Conservation (phyloP, 164 flowering plant genomes). For the Stephania yunnanensis region DNA sequence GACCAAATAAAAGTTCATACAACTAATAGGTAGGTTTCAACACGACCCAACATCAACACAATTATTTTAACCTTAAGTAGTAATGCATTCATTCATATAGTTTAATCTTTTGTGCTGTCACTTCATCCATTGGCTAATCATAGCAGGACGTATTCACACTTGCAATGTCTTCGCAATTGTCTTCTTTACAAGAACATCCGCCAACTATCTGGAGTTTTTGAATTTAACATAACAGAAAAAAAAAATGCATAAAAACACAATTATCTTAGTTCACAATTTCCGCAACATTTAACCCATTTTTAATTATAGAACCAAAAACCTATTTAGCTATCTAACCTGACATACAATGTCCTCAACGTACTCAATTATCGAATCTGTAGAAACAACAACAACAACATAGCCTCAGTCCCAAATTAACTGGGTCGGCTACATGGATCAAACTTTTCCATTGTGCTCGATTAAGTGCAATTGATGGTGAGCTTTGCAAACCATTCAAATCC, state of each 20-base stretch:
- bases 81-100: not conserved
- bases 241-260: no score
- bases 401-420: no score
- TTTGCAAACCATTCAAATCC: no score
- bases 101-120: not conserved
- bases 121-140: not conserved
- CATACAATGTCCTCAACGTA: not conserved
- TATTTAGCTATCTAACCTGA: not conserved
- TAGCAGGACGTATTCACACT: not conserved
- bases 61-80: not conserved
- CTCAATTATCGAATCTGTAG: not conserved
- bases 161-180: not conserved
- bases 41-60: not conserved
- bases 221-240: not conserved
- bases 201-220: not conserved
- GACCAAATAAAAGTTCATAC: not conserved
- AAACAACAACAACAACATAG: no score
- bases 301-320: not conserved
- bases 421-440: no score
- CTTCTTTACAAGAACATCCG: not conserved
- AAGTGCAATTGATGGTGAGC: no score
- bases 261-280: not conserved
- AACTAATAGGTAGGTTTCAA: not conserved
- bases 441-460: no score
- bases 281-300: not conserved